Evolutionary conservation across 2,329 filamentous ascomycete genomes (phyloP), one percentile per base, ranked within the genome.

Genomic region (Myriangium duriaei): DNA sequence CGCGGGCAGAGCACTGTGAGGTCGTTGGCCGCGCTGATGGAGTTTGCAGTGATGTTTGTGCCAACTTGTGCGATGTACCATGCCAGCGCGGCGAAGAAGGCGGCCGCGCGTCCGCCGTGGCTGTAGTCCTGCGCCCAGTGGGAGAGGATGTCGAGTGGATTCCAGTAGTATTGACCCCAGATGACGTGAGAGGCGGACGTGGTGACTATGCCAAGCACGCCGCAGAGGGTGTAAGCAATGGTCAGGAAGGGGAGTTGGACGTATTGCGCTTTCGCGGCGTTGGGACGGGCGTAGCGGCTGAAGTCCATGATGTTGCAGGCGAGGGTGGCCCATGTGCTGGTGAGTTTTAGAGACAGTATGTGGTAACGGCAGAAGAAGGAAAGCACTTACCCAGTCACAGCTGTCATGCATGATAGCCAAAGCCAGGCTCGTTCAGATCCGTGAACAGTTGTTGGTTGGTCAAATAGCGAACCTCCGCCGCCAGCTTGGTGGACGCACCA

Each of bases 201-300:
- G 12, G 71, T 69, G 28, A 75, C 64, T 47, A 78, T 76, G 19
- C 74, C 74, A 40, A 72, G 52, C 62, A 71, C 43, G 59, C 58
- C 50, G 66, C 52, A 48, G 10, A 50, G 35, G 13, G 68, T 71
- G 49, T 69, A 70, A 43, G 72, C 55, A 4, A 69, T 50, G 1
- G 69, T 69, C 3, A 72, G 58, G 42, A 61, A 54, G 13, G 59
- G 42, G 2, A 54, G 49, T 42, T 62, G 58, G 42, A 59, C 50
- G 39, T 60, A 55, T 49, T 52, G n/a, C 44, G 45, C 9, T 50
- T 49, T 15, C 39, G 47, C 33, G 50, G 51, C 31, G 55, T 42
- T 26, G 7, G 21, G 21, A 7, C n/a, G 21, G 7, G 21, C 21
- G 39, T 58, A 60, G 4, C 58, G 48, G 7, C 54, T 53, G 40